Evolutionary conservation across 192 early-diverging fungal species (phyloP).

Genomic region (Podila epicladia): DNA sequence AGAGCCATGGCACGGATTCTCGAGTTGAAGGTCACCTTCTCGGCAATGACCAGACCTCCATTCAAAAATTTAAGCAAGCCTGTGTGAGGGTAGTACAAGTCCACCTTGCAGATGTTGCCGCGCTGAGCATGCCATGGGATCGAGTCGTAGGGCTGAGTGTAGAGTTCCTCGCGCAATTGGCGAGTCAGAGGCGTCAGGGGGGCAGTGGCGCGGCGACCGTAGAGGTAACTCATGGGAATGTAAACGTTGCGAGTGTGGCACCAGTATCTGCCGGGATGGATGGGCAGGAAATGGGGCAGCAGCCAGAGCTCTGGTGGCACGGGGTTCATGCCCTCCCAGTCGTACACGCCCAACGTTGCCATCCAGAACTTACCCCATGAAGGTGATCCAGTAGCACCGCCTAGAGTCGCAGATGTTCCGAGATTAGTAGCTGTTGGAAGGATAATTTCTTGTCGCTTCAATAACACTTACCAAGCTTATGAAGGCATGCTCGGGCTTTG

Average conservation of each 20-base stretch:
- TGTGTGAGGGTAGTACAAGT: slow-evolving; percentile 89
- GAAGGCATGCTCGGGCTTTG: slow-evolving; percentile 84
- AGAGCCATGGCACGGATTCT: slow-evolving; percentile 74
- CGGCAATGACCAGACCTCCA: slow-evolving; percentile 63
- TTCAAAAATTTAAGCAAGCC: slow-evolving; percentile 79
- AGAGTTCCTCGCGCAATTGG: slow-evolving; percentile 89
- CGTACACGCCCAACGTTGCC: slow-evolving; percentile 87
- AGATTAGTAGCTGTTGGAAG: background rate
- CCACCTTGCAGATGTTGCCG: slow-evolving; percentile 83
- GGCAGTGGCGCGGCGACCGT: slow-evolving; percentile 71
- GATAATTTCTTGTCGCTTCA: background rate
- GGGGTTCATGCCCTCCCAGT: slow-evolving; percentile 97
- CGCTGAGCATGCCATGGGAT: slow-evolving; percentile 87
- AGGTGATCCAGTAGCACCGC: slow-evolving; percentile 86
- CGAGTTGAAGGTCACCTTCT: slow-evolving; percentile 70
- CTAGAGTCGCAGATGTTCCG: slow-evolving; percentile 30
- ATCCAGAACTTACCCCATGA: slow-evolving; percentile 99
- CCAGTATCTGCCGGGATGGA: slow-evolving; percentile 95
- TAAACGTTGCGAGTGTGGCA: slow-evolving; percentile 93
- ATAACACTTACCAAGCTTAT: slow-evolving; percentile 69
- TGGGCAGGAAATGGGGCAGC: slow-evolving; percentile 81
- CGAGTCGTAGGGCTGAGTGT: slow-evolving; percentile 83
- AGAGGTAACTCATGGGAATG: slow-evolving; percentile 96
- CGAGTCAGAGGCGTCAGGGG: slow-evolving; percentile 75
- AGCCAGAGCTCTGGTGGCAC: slow-evolving; percentile 95